Percentiles rank a stretch among this genome's conserved stretches.
Conservation (phyloP, 2,329 filamentous ascomycete genomes). For the Trichoderma atrobrunneum region DNA sequence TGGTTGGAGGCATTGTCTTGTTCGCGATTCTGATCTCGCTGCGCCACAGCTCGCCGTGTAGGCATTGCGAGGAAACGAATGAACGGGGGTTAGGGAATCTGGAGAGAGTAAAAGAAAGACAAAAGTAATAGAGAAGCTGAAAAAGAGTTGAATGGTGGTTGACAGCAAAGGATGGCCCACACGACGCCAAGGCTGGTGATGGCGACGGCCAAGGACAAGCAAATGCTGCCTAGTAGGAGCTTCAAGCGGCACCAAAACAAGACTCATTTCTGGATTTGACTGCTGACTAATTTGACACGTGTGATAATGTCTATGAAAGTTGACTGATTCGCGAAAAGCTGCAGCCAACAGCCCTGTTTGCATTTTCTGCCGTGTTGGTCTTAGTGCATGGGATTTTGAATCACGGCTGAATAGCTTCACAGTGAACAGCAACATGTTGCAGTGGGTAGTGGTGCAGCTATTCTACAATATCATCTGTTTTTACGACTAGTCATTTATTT, state of each 20-base stretch:
- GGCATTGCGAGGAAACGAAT: background rate
- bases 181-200: background rate
- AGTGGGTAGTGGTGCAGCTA: background rate
- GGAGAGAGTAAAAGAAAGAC: background rate
- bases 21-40: background rate
- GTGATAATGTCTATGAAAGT: background rate
- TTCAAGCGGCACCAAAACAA: background rate
- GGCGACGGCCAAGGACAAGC: background rate
- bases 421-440: background rate
- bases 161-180: background rate
- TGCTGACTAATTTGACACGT: background rate
- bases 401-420: background rate
- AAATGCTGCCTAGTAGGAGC: background rate
- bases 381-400: background rate
- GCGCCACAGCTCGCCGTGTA: background rate
- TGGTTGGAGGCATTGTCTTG: background rate
- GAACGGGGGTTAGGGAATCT: rapidly evolving
- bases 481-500: background rate
- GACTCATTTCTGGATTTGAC: background rate
- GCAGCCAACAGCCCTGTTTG: background rate
- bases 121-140: too few species aligned
- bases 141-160: background rate
- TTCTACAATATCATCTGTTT: background rate
- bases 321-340: background rate
- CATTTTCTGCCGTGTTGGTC: background rate